Conservation (phyloP, 2,329 filamentous ascomycete genomes). For the Clarireedia paspali region DNA sequence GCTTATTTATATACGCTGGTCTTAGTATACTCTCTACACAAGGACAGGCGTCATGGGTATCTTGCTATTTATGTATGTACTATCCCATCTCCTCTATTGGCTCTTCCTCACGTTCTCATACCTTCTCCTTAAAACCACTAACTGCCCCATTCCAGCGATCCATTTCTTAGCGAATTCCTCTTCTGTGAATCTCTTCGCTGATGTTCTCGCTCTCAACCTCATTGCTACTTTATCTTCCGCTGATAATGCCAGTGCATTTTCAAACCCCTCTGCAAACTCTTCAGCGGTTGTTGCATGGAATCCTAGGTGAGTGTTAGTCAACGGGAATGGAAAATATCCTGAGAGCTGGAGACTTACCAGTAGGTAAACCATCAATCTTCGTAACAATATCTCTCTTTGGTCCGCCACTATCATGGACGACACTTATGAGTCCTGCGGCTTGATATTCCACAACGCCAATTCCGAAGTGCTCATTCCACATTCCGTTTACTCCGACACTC, state of each 20-base stretch:
- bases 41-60: background rate
- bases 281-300: slow-evolving; percentile 74
- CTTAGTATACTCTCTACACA: no score
- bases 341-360: slow-evolving; percentile 45
- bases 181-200: slow-evolving; percentile 80
- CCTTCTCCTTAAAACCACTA: slow-evolving; percentile 41
- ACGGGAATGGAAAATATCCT: background rate
- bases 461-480: slow-evolving; percentile 99
- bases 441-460: slow-evolving; percentile 98
- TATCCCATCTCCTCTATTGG: background rate
- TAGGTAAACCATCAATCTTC: slow-evolving; percentile 67
- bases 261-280: slow-evolving; percentile 77
- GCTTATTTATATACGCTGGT: no score
- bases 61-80: slow-evolving; percentile 1
- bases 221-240: slow-evolving; percentile 65
- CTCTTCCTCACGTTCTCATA: slow-evolving; percentile 1
- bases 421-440: slow-evolving; percentile 83
- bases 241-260: slow-evolving; percentile 63
- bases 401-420: slow-evolving; percentile 89
- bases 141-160: slow-evolving; percentile 63
- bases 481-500: slow-evolving; percentile 87
- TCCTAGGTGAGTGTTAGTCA: slow-evolving; percentile 40
- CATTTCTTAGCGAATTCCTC: slow-evolving; percentile 76
- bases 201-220: slow-evolving; percentile 66
- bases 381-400: slow-evolving; percentile 92